Evolutionary conservation across 1,139 yeast species (phyloP).

Genomic region (Debaryomycetaceae sp.): DNA sequence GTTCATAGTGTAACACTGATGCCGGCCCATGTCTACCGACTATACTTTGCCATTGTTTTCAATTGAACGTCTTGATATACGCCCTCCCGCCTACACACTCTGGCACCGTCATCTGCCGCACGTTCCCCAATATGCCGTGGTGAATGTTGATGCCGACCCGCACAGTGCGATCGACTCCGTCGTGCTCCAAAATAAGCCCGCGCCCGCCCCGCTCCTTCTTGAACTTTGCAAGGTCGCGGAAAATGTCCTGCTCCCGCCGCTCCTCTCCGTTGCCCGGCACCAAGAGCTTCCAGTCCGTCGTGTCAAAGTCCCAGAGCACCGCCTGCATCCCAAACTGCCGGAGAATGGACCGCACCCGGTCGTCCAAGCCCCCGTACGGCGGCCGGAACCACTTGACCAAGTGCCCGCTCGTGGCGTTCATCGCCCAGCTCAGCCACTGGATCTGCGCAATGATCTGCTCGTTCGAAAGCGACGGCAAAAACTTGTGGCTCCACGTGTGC

Average conservation of each 20-base stretch:
- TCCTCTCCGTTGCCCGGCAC: conserved; percentile 5
- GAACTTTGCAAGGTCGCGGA: conserved; percentile 47
- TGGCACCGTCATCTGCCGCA: conserved; percentile 65
- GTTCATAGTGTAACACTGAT: conserved; percentile 79
- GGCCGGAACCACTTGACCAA: conserved; percentile 94
- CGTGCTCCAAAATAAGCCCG: conserved; percentile 82
- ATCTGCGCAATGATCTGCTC: conserved; percentile 81
- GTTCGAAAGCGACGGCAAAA: conserved; percentile 64
- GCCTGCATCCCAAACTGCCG: conserved; percentile 81
- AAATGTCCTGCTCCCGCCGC: conserved; percentile 40
- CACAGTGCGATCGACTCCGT: conserved; percentile 58
- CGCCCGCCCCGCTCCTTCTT: conserved; percentile 19
- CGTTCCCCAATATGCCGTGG: conserved; percentile 35
- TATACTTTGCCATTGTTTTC: neutral
- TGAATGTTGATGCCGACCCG: conserved; percentile 52
- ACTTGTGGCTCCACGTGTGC: conserved; percentile 91
- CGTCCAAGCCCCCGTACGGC: conserved; percentile 91
- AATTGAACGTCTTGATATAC: conserved; percentile 23
- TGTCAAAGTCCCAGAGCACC: conserved; percentile 86
- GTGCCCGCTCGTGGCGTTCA: conserved; percentile 87
- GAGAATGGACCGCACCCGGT: conserved; percentile 68
- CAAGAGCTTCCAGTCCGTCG: conserved; percentile 81
- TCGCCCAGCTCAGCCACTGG: conserved; percentile 96
- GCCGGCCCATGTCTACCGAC: conserved; percentile 8
- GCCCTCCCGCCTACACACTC: conserved; percentile 65